Evolutionary conservation across 176 grass and related monocot genomes (phyloP), one percentile per base, ranked within the genome.

Genomic region (Oryza meyeriana): DNA sequence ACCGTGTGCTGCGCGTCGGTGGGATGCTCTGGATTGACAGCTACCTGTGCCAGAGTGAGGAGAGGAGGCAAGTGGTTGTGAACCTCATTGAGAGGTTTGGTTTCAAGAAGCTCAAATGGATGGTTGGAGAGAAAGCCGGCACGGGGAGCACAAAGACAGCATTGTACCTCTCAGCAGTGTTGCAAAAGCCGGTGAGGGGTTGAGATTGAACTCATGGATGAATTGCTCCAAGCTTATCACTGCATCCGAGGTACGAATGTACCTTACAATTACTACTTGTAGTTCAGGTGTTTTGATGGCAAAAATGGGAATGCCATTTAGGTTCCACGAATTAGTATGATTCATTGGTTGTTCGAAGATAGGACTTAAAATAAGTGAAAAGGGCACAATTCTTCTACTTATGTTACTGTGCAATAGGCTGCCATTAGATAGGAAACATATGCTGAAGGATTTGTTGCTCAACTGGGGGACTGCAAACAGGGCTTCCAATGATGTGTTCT

Each of bases 1-100:
- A 99, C 64, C 27, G 96, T 11, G 79, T 99, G 38, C 74, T 95
- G 35, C 81, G 93, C 8, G 84, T 33, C 35, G 79, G 91, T 1
- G 96, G 96, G 17, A 75, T 95, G 68, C 83, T 99, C 78, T 99
- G 96, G 96, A 89, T 98, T 52, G 96, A 98, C 69, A 98, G 94
- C 80, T 95, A 98, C 81, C 44, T 70, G 29, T 95, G 90, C 61
- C 87, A 70, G 50, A 88, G 84, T 10, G 88, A 95, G 57, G 93
- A 98, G 22, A 81, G 85, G 66, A 86, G 81, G 59, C 66, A 69
- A 25, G 41, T 80, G 64, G 85, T 98, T 72, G 88, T 79, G 13
- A 98, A 66, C 55, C 93, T 98, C 40, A 87, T 98, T 2, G 85
- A 86, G 27, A 93, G 80, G 72, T 93, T 95, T 75, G 87, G 79